Percentiles rank a stretch among this genome's conserved stretches.
Conservation (phyloP, 306 rosid genomes). For the Quercus cerris region DNA sequence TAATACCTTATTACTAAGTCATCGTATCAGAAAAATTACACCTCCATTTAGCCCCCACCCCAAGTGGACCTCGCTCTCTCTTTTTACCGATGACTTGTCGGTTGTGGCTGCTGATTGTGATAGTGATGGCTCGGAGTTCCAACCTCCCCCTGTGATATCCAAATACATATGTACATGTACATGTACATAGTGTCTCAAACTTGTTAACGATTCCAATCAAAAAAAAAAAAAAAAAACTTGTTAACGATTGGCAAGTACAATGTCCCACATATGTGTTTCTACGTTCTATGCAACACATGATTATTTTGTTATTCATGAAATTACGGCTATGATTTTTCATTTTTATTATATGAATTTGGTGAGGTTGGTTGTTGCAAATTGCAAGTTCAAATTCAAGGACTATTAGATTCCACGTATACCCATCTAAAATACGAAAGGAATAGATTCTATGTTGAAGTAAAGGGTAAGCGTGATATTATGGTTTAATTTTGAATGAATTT, state of each 20-base stretch:
- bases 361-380: no score
- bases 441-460: no score
- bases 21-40: constrained; percentile 2
- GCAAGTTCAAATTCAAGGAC: no score
- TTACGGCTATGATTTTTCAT: no score
- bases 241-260: background rate
- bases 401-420: no score
- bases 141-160: constrained; percentile 1
- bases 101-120: constrained; percentile 15
- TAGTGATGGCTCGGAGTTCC: constrained; percentile 17
- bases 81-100: constrained; percentile 20
- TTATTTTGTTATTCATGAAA: no score
- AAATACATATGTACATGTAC: no score
- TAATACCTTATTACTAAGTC: background rate
- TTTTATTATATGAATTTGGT: no score
- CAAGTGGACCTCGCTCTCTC: constrained; percentile 20
- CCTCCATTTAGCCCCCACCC: constrained; percentile 21
- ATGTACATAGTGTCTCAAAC: background rate
- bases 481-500: no score
- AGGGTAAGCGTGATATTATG: no score
- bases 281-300: no score
- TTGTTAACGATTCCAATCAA: background rate
- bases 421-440: no score
- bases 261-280: background rate
- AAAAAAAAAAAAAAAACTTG: background rate